These are phyloP conservation scores for Dendrobium huoshanense DNA, from an alignment of 106 monocot genomes.

Conservation along the genomic window DNA sequence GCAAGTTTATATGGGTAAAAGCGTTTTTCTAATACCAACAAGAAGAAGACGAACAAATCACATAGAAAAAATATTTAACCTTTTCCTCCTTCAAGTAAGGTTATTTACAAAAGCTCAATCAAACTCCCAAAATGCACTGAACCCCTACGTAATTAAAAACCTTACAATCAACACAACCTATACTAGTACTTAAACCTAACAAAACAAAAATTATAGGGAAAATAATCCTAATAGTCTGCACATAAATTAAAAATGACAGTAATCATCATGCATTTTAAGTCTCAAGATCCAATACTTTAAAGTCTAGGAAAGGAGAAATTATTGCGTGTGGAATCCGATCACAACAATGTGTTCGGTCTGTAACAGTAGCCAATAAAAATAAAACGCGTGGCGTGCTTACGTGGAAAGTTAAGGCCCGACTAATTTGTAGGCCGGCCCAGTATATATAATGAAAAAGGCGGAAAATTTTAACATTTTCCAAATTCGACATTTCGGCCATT, in stretches of 20 bases:
- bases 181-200: neutral
- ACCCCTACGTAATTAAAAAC: neutral
- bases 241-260: neutral
- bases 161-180: neutral
- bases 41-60: neutral
- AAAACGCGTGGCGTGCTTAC: too few relatives aligned
- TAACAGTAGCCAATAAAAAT: too few relatives aligned
- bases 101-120: too few relatives aligned
- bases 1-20: neutral
- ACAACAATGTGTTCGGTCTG: too few relatives aligned
- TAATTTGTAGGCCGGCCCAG: too few relatives aligned
- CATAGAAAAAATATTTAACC: neutral
- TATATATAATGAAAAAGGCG: too few relatives aligned
- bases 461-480: too few relatives aligned
- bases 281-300: neutral
- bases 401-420: too few relatives aligned
- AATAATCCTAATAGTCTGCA: neutral
- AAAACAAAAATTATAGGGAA: neutral
- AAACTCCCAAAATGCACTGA: neutral
- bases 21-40: neutral
- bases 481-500: too few relatives aligned
- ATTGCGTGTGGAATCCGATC: too few relatives aligned
- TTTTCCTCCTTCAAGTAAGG: neutral
- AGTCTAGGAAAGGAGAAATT: neutral
- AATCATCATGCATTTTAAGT: conserved; percentile 1